Percentiles rank a stretch among this genome's conserved stretches.
These are phyloP conservation scores for Allium fistulosum DNA, from an alignment of 106 monocot genomes.

Conservation along the genomic window DNA sequence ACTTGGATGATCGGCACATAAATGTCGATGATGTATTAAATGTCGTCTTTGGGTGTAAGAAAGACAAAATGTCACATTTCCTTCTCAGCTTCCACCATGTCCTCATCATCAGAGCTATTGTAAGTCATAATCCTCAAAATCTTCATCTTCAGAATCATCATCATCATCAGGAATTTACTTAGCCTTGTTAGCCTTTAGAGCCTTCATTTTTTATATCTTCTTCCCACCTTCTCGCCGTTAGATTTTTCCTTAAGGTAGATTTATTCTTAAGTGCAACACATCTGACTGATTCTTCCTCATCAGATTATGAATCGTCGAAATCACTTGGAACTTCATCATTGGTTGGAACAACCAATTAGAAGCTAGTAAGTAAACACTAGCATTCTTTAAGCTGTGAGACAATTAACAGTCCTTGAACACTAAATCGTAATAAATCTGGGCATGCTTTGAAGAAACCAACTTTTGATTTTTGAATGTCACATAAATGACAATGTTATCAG, in stretches of 20 bases:
- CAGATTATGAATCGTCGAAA: not conserved
- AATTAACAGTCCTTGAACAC: constrained; percentile 70
- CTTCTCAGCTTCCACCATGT: not conserved
- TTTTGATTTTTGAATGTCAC: constrained; percentile 37
- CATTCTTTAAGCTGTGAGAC: constrained; percentile 56
- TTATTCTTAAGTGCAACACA: not conserved
- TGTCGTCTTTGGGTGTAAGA: no score
- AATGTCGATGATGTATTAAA: no score
- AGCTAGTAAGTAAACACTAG: constrained; percentile 46
- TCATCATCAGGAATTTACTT: not conserved
- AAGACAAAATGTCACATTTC: not conserved
- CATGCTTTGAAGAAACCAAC: constrained; percentile 28
- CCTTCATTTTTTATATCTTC: not conserved
- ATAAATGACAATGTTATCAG: constrained; percentile 31
- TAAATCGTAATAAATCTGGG: constrained; percentile 58
- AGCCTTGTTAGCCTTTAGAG: not conserved
- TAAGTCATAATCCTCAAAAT: not conserved
- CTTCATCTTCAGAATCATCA: not conserved
- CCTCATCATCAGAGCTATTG: not conserved
- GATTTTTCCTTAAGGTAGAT: not conserved
- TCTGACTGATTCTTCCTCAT: not conserved
- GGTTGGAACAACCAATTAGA: constrained; percentile 3
- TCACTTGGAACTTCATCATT: not conserved
- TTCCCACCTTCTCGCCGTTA: constrained; percentile 4
- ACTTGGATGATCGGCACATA: no score